Percentiles rank a stretch among this genome's conserved stretches.
phyloP scores from a whole-genome alignment of 352 stramenopile genomes.

The Discostella stelligera region DNA sequence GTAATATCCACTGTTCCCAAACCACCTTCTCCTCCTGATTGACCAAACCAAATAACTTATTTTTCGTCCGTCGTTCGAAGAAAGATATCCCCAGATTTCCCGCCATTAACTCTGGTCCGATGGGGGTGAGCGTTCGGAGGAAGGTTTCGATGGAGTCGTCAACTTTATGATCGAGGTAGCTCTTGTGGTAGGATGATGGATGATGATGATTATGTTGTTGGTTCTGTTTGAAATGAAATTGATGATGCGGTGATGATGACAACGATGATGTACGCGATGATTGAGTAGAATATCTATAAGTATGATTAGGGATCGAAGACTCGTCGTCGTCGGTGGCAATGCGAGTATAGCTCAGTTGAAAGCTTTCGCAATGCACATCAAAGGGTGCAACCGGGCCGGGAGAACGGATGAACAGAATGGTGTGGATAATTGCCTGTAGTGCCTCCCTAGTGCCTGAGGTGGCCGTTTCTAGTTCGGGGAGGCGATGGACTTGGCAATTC shows the following conservation, averaged over 20 bases:
- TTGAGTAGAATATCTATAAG: conserved; percentile 2
- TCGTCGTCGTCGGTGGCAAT: conserved; percentile 56
- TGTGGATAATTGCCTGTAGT: conserved; percentile 76
- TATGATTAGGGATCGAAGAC: neutral
- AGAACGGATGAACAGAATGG: conserved; percentile 78
- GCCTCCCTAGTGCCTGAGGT: conserved; percentile 71
- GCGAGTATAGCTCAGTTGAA: conserved; percentile 74
- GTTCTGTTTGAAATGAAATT: conserved; percentile 10
- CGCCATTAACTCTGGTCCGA: conserved; percentile 74
- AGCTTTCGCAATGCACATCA: conserved; percentile 77
- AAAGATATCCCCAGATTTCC: conserved; percentile 71
- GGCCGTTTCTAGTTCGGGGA: conserved; percentile 77
- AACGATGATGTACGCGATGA: neutral
- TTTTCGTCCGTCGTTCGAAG: conserved; percentile 70
- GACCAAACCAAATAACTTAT: conserved; percentile 78
- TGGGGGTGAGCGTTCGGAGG: conserved; percentile 65
- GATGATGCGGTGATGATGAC: conserved; percentile 9
- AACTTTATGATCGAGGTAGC: conserved; percentile 73
- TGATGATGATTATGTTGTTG: conserved; percentile 25
- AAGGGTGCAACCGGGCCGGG: conserved; percentile 64
- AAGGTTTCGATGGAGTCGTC: conserved; percentile 78
- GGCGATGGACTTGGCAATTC: conserved; percentile 77
- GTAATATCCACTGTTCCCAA: conserved; percentile 79
- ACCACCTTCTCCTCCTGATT: conserved; percentile 78
- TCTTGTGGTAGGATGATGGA: conserved; percentile 38